These are phyloP conservation scores for Stephanodiscus triporus DNA, from an alignment of 108 stramenopile genomes.

Conservation along the genomic window DNA sequence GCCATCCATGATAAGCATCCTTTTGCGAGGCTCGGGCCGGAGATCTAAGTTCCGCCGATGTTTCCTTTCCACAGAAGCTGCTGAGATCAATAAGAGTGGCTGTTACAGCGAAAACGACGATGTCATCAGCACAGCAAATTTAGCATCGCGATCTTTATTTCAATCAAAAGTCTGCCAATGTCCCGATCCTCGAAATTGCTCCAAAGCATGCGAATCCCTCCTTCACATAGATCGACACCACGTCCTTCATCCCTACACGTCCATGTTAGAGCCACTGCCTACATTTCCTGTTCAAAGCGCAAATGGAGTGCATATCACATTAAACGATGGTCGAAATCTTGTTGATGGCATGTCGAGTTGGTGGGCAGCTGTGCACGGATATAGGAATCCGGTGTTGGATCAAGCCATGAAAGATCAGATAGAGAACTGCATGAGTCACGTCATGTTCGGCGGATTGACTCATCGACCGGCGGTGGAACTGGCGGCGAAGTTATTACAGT, in stretches of 20 bases:
- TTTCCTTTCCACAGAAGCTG: background rate
- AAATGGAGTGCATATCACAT: slow-evolving; percentile 57
- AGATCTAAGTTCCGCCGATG: background rate
- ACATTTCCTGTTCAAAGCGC: slow-evolving; percentile 66
- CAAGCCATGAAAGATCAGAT: slow-evolving; percentile 68
- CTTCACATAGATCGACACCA: slow-evolving; percentile 43
- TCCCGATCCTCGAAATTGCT: slow-evolving; percentile 13
- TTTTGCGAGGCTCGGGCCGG: background rate
- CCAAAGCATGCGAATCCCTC: slow-evolving; percentile 12
- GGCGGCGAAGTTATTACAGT: slow-evolving; percentile 49
- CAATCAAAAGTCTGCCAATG: slow-evolving; percentile 10
- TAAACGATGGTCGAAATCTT: slow-evolving; percentile 64
- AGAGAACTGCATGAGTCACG: slow-evolving; percentile 68
- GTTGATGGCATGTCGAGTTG: slow-evolving; percentile 90
- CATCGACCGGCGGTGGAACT: slow-evolving; percentile 76
- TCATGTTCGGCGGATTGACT: slow-evolving; percentile 93
- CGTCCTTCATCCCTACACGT: slow-evolving; percentile 87
- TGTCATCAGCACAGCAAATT: background rate
- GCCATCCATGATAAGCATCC: no score
- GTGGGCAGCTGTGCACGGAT: slow-evolving; percentile 90
- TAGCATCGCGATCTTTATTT: background rate
- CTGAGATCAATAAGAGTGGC: background rate
- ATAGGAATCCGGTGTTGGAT: slow-evolving; percentile 73
- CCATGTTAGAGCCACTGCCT: slow-evolving; percentile 73
- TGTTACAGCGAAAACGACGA: background rate